These are phyloP conservation scores for Hypholoma sublateritium DNA, from an alignment of 768 basidiomycete species.

Conservation along the genomic window DNA sequence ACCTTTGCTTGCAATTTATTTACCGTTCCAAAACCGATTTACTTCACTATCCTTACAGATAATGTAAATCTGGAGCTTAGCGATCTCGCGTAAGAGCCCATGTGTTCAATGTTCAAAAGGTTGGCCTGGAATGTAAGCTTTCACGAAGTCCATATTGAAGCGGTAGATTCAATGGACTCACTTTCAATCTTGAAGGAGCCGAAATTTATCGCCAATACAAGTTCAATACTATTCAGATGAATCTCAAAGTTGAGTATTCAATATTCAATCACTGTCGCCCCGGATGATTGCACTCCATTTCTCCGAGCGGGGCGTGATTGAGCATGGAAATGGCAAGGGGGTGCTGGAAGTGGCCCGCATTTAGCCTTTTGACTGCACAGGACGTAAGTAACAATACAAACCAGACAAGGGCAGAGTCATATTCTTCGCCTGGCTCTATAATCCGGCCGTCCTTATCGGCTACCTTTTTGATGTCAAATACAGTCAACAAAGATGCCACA, in stretches of 20 bases:
- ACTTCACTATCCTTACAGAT: too few relatives aligned
- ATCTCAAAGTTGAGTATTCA: not conserved
- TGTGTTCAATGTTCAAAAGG: too few relatives aligned
- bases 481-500: constrained; percentile 22
- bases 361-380: not conserved
- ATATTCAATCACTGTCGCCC: not conserved
- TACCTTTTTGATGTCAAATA: constrained; percentile 23
- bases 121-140: too few relatives aligned
- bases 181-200: too few relatives aligned
- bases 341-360: not conserved
- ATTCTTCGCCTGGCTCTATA: constrained; percentile 16
- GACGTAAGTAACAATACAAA: not conserved
- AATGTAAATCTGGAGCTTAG: too few relatives aligned
- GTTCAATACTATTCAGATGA: too few relatives aligned
- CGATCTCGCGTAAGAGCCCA: too few relatives aligned
- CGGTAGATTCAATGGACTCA: too few relatives aligned
- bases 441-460: constrained; percentile 15
- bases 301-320: not conserved
- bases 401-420: constrained; percentile 17
- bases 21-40: too few relatives aligned
- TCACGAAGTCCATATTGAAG: too few relatives aligned
- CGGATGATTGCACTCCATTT: not conserved
- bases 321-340: not conserved
- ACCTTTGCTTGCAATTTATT: too few relatives aligned
- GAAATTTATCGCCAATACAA: too few relatives aligned